Evolutionary conservation across 1,284 basidiomycete genomes (phyloP).

Genomic region (Cutaneotrichosporon cyanovorans): DNA sequence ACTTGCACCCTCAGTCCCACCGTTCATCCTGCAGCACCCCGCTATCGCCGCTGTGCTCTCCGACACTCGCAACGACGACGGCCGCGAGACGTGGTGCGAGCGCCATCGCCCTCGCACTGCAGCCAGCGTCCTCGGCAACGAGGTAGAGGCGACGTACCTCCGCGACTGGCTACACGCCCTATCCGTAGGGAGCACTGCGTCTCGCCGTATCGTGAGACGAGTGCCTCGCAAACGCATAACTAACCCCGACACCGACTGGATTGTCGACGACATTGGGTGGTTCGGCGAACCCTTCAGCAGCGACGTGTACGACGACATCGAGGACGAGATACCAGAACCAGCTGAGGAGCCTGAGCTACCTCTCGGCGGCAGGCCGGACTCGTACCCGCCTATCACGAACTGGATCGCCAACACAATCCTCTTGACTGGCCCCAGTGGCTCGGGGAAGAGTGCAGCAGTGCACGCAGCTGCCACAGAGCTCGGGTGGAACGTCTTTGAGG

Average conservation of each 20-base stretch:
- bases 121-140: conserved; percentile 73
- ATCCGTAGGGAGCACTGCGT: conserved; percentile 49
- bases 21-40: conserved; percentile 24
- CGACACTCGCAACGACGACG: conserved; percentile 4
- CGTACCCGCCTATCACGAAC: conserved; percentile 26
- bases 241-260: conserved; percentile 33
- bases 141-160: conserved; percentile 63
- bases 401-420: conserved; percentile 73
- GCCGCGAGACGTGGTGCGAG: conserved; percentile 61
- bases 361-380: conserved; percentile 16
- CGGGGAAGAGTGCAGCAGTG: conserved; percentile 86
- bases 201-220: conserved; percentile 29
- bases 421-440: conserved; percentile 71
- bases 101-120: conserved; percentile 69
- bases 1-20: conserved; percentile 1
- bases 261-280: conserved; percentile 43
- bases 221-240: conserved; percentile 10
- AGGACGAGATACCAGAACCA: conserved; percentile 20
- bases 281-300: conserved; percentile 24
- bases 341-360: conserved; percentile 21
- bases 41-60: conserved; percentile 21
- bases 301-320: conserved; percentile 23
- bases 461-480: conserved; percentile 89
- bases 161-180: conserved; percentile 75
- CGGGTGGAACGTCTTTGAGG: conserved; percentile 94